Evolutionary conservation across 1,139 yeast genomes (phyloP), one percentile per base, ranked within the genome.

Genomic region (Pneumocystis sp.): DNA sequence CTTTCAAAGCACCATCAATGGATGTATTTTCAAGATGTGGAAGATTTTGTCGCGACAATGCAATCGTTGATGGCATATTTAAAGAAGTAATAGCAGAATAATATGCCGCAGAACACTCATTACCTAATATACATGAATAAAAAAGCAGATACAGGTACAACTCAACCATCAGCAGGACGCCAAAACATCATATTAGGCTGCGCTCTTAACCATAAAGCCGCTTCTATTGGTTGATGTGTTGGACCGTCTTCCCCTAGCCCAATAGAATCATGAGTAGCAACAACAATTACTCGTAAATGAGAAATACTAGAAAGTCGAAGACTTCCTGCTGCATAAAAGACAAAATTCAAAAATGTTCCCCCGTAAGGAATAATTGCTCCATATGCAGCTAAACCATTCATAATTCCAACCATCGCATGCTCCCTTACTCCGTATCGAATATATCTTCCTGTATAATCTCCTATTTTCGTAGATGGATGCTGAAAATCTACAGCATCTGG

Each of bases 181-280:
- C 97, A 93, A 69, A 93, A 97, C 77, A 86, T 84, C 73, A 85
- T 75, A 83, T 95, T 95, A 81, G 99, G 99, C 74, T 84, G 77
- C 71, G 98, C 96, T 83, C 99, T 89, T 80, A 95, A 85, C 80
- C 93, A 98, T 69, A 97, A 96, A 77, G 93, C 81, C 69, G 98
- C 93, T 84, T 93, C 99, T 74, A 93, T 89, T 79, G 99, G 99
- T 83, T 93, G 98, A 80, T 93, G 98, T 76, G 98, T 93, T 78
- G 98, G 98, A 76, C 98, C 98, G 77, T 93, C 98, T 83, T 93
- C 98, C 81, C 98, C 98, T 73, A 93, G 84, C 80, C 98, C 98
- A 75, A 93, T 93, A 66, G 98, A 93, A 80, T 93, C 98, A 80
- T 93, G 98, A 71, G 98, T 93, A 69, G 97, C 97, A 70, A 93